Base-by-base conservation (phyloP, 306 rosid genomes). In the Cyclanthera cordifolia region DNA sequence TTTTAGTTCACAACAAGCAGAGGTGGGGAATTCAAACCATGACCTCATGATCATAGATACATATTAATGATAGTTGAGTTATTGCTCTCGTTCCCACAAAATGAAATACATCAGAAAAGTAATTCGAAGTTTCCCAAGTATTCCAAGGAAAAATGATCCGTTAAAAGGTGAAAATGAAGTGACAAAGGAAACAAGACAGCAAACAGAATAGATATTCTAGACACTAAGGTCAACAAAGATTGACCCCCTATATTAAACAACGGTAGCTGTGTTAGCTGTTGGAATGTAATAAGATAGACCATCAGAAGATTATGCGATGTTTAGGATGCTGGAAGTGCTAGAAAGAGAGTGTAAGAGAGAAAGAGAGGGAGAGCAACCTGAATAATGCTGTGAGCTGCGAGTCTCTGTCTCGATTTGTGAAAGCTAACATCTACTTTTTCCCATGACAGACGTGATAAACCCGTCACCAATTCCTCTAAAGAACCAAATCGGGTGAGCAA, bases 371-470 rank as follows among this genome's bases (percentile, higher is more conserved):
- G 50, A 20, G 46, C 15, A 7, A 93, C 99, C 97, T 94, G 99
- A 78, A 94, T 94, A 75, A 94, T 75, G 80, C 96, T 94, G 77
- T 94, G 99, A 78, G 99, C 95, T 75, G 99, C 96, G 84, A 85
- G 88, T 71, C 87, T 83, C 21, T 75, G 83, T 54, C 79, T 90
- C 81, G 86, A 82, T 63, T 83, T 72, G 69, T 83, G 99, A 71
- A 94, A 94, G 79, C 96, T 90, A 81, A 94, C 97, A 81, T 94
- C 99, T 77, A 94, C 82, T 75, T 94, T 94, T 74, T 94, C 92
- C 99, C 99, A 94, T 6, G 96, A 86, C 52, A 94, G 69, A 2
- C 87, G 73, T 39, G 99, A 94, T 72, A 94, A 76, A 34, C 95
- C 99, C 10, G 87, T 83, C 65, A 90, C 90, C 75, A 94, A 80